Conservation (phyloP, 495 filamentous ascomycete genomes). For the Daldinia loculata region DNA sequence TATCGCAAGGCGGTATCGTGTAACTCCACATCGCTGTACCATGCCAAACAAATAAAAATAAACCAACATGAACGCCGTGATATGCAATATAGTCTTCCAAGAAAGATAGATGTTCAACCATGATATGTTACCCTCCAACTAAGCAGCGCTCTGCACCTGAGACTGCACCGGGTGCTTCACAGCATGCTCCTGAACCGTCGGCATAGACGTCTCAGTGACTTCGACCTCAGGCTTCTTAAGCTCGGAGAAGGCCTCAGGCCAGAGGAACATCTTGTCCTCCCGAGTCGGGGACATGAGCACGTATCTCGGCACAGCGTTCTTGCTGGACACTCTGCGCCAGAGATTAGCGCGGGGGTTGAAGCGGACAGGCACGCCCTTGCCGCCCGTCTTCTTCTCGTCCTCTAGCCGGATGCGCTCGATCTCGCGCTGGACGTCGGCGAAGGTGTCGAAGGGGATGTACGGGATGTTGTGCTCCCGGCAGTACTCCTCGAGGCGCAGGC, state of each 20-base stretch:
- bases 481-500: slow-evolving; percentile 75
- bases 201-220: slow-evolving; percentile 5
- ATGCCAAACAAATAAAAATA: slow-evolving; percentile 7
- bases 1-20: slow-evolving; percentile 23
- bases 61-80: slow-evolving; percentile 15
- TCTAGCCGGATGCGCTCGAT: slow-evolving; percentile 66
- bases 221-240: slow-evolving; percentile 24
- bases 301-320: slow-evolving; percentile 61
- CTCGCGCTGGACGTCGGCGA: slow-evolving; percentile 72
- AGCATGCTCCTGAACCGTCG: neutral
- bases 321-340: slow-evolving; percentile 71
- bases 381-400: slow-evolving; percentile 71
- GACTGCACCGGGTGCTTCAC: slow-evolving; percentile 5
- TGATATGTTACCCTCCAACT: neutral
- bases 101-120: neutral
- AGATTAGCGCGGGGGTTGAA: slow-evolving; percentile 78
- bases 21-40: slow-evolving; percentile 23
- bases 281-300: slow-evolving; percentile 64
- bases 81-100: slow-evolving; percentile 7
- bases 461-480: slow-evolving; percentile 70
- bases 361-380: slow-evolving; percentile 66
- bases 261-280: slow-evolving; percentile 73
- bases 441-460: slow-evolving; percentile 72
- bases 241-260: slow-evolving; percentile 69
- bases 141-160: slow-evolving; percentile 16